These are phyloP conservation scores for Eucalyptus pumila DNA, from an alignment of 345 rosid species.

Conservation along the genomic window DNA sequence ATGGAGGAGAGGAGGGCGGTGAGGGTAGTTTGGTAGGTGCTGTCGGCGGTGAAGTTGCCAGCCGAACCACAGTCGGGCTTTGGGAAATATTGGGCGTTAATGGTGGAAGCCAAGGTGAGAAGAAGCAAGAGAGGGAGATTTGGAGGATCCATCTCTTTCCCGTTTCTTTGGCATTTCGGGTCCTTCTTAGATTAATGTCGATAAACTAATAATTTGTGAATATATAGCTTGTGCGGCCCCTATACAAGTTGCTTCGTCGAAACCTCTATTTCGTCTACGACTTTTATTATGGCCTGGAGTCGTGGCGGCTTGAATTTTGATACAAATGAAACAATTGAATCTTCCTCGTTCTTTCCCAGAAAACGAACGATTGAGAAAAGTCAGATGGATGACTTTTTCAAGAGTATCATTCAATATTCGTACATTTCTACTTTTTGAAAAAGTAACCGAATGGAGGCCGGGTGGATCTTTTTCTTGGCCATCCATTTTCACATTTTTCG, in stretches of 20 bases:
- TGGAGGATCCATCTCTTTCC: background rate
- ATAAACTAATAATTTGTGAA: background rate
- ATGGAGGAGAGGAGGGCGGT: background rate
- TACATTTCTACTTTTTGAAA: background rate
- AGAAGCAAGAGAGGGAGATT: background rate
- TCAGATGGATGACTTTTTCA: no score
- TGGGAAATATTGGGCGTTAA: accelerated
- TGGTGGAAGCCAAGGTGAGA: background rate
- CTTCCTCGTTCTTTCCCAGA: background rate
- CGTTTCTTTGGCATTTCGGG: background rate
- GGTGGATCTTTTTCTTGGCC: background rate
- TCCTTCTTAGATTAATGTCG: background rate
- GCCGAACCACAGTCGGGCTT: accelerated
- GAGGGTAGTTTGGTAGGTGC: background rate
- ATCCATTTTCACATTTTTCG: background rate
- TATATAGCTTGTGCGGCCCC: background rate
- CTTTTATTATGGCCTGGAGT: background rate
- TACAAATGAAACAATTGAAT: background rate
- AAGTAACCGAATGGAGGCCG: background rate
- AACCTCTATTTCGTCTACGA: background rate
- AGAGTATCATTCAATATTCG: background rate
- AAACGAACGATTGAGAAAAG: background rate
- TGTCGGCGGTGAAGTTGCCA: background rate
- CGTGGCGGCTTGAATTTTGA: background rate
- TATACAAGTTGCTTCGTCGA: background rate